Evolutionary conservation across 768 basidiomycete genomes (phyloP).

Genomic region (Leccinum barrowsii): DNA sequence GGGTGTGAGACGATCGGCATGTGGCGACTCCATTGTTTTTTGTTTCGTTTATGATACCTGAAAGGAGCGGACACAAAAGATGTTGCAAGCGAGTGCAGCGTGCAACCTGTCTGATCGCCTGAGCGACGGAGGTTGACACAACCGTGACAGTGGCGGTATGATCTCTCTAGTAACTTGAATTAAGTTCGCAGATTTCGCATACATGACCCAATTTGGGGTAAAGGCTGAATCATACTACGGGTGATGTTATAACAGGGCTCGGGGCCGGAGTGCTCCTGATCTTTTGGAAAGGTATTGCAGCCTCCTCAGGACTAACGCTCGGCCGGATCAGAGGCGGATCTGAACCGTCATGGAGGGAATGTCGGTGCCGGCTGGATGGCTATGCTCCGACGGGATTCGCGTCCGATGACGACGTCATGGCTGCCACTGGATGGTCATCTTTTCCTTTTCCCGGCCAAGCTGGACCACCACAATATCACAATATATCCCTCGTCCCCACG

Average conservation of each 20-base stretch:
- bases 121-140: neutral
- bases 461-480: constrained; percentile 4
- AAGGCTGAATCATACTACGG: no score
- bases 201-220: no score
- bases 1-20: neutral
- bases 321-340: constrained; percentile 48
- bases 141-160: neutral
- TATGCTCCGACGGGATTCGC: constrained; percentile 44
- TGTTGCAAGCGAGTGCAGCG: neutral
- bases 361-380: neutral
- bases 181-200: neutral
- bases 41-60: neutral
- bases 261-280: neutral
- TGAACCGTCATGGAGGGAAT: constrained; percentile 42
- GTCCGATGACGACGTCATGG: constrained; percentile 16
- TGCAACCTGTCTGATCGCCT: neutral
- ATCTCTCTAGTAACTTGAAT: neutral
- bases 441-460: neutral
- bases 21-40: neutral
- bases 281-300: constrained; percentile 29
- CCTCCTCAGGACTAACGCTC: constrained; percentile 32
- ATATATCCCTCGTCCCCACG: neutral
- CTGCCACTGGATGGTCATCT: neutral
- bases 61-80: neutral
- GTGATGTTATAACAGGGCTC: neutral